phyloP scores from a whole-genome alignment of 805 yeast genomes.

The Zygosaccharomyces gambellarensis region DNA sequence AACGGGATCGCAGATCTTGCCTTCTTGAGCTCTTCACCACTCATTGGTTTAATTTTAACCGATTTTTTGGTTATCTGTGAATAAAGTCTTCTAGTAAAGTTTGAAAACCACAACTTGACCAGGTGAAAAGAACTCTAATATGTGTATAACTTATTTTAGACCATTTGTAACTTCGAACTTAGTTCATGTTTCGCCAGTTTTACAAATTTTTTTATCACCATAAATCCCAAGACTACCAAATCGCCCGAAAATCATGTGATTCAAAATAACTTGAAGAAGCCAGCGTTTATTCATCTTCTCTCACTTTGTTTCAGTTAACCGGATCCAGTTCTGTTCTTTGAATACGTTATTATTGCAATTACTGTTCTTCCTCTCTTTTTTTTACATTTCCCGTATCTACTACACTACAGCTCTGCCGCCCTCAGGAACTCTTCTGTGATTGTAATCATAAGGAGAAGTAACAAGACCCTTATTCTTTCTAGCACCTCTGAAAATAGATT shows the following conservation, averaged over 20 bases:
- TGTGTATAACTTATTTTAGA: not conserved
- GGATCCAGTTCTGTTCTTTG: not conserved
- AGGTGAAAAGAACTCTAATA: not conserved
- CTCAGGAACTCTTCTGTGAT: constrained; percentile 34
- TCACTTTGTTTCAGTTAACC: not conserved
- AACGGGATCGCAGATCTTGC: constrained; percentile 41
- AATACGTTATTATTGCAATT: not conserved
- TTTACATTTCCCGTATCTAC: not conserved
- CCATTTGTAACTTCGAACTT: not conserved
- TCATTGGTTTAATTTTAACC: constrained; percentile 28
- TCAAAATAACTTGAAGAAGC: not conserved
- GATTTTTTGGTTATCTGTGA: constrained; percentile 28
- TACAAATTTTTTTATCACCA: constrained; percentile 2
- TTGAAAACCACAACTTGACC: constrained; percentile 23
- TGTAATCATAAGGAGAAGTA: constrained; percentile 68
- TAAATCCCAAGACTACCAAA: not conserved
- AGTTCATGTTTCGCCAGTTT: not conserved
- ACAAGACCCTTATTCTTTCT: constrained; percentile 89
- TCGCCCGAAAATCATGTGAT: not conserved
- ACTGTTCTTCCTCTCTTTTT: not conserved
- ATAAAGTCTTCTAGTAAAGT: constrained; percentile 25
- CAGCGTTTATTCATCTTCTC: not conserved
- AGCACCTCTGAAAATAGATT: constrained; percentile 87
- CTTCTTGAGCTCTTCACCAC: constrained; percentile 31
- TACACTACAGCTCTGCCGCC: constrained; percentile 1